Evolutionary conservation across 2,329 filamentous ascomycete species (phyloP).

Genomic region (Fusarium sp.): DNA sequence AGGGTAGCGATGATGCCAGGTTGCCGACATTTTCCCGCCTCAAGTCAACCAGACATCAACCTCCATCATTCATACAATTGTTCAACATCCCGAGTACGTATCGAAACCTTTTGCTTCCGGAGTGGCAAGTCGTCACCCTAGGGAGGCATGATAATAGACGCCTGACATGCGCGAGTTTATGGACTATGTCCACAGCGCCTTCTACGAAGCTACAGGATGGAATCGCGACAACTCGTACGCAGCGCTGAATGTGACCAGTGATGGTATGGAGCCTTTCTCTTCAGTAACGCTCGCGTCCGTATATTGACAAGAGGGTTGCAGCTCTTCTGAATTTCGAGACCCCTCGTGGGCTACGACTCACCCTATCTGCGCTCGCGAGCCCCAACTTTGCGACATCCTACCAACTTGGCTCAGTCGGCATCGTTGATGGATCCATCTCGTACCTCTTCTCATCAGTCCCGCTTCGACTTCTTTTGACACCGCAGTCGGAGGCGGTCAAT

Average conservation of each 20-base stretch:
- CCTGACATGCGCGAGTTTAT: constrained; percentile 90
- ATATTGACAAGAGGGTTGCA: constrained; percentile 50
- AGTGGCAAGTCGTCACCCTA: constrained; percentile 17
- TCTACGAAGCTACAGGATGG: constrained; percentile 88
- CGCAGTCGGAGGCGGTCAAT: constrained; percentile 78
- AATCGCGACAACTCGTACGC: constrained; percentile 93
- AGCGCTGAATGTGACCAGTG: constrained; percentile 82
- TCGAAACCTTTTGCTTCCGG: constrained; percentile 21
- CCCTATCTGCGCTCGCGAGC: constrained; percentile 89
- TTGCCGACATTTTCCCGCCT: constrained; percentile 28
- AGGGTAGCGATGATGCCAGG: constrained; percentile 11
- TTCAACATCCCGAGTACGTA: background rate
- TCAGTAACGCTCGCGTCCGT: background rate
- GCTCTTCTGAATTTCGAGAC: constrained; percentile 90
- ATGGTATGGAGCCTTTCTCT: constrained; percentile 63
- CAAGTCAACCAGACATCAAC: background rate
- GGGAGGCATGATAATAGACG: constrained; percentile 45
- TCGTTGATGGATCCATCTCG: constrained; percentile 96
- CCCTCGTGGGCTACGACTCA: constrained; percentile 84
- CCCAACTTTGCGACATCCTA: constrained; percentile 96
- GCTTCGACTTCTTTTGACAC: constrained; percentile 71
- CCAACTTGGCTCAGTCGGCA: constrained; percentile 85
- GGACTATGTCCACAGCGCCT: constrained; percentile 94
- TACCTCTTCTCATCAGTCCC: constrained; percentile 94
- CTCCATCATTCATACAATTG: background rate